These are phyloP conservation scores for Xylaria palmicola DNA, from an alignment of 495 filamentous ascomycete species.

Conservation along the genomic window DNA sequence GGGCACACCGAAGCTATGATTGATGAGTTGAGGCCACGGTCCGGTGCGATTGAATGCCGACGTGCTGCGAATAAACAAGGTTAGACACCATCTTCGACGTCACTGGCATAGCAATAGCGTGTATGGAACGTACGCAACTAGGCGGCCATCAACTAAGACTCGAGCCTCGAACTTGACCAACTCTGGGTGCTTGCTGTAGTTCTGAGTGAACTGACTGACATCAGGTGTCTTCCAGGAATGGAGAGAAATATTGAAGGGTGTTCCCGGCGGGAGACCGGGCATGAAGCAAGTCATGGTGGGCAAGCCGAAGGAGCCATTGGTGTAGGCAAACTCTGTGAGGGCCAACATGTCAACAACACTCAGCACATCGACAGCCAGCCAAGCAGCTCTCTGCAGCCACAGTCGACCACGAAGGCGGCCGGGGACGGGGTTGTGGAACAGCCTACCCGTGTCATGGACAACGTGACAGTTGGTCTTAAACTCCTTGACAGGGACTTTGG, in stretches of 20 bases:
- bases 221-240: constrained; percentile 75
- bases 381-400: neutral
- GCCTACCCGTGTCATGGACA: constrained; percentile 61
- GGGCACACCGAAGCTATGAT: constrained; percentile 51
- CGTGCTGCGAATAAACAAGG: constrained; percentile 37
- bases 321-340: constrained; percentile 39
- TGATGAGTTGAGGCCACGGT: constrained; percentile 59
- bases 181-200: constrained; percentile 61
- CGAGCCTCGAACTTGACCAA: constrained; percentile 64
- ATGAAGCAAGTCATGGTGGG: constrained; percentile 78
- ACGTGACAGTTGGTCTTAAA: constrained; percentile 84
- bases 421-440: neutral
- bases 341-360: neutral
- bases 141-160: constrained; percentile 68
- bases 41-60: constrained; percentile 55
- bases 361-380: neutral
- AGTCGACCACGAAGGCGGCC: neutral
- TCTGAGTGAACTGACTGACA: constrained; percentile 59
- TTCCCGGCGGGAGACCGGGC: constrained; percentile 59
- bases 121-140: constrained; percentile 57
- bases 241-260: constrained; percentile 72
- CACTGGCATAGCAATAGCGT: neutral
- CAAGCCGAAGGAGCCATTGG: constrained; percentile 46
- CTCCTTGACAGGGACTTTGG: constrained; percentile 71
- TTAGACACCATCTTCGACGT: constrained; percentile 4